Evolutionary conservation across 495 filamentous ascomycete species (phyloP), one percentile per base, ranked within the genome.

Genomic region (Penicillium cinerascens): DNA sequence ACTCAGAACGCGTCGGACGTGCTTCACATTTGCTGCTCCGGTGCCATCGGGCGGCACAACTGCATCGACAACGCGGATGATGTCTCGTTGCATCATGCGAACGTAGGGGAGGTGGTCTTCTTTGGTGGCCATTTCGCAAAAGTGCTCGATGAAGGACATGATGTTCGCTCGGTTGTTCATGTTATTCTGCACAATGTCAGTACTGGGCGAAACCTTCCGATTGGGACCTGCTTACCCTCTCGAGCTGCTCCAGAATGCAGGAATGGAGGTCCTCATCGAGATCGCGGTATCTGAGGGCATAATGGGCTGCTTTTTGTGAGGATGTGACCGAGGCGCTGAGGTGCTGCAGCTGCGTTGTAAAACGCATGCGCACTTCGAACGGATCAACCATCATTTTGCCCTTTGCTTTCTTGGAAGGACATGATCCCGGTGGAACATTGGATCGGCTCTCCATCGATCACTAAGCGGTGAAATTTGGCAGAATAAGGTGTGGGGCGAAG

Each of bases 131-230:
- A 90, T 82, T 62, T 97, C 92, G 70, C 92, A 89, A 48, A 99
- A 86, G 54, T 91, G 86, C 66, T 97, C 92, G 64, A 97, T 85
- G 75, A 99, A 97, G 73, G 93, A 97, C 87, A 99, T 92, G 68
- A 99, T 96, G 63, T 99, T 99, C 26, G 95, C 95, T 40, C 92
- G 79, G 42, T 85, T 96, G 73, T 99, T 99, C 87, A 97, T 95
- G 55, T 86, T 89, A 60, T 88, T 95, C 82, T 92, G 22, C 2
- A n/a, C 41, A 6, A 8, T 7, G 4, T 17, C 23, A 39, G 25
- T 49, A 7, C 25, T 21, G 38, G 22, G 26, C 0, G 6, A 3
- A 22, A 9, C 33, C 9, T 29, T 20, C 10, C 1, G 25, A 21
- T 4, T 13, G 25, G 33, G 9, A 36, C 7, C 16, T 62, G 29